Percentiles rank a stretch among this genome's conserved stretches.
phyloP scores from a whole-genome alignment of 331 rosid species.

The Quercus tomentella region DNA sequence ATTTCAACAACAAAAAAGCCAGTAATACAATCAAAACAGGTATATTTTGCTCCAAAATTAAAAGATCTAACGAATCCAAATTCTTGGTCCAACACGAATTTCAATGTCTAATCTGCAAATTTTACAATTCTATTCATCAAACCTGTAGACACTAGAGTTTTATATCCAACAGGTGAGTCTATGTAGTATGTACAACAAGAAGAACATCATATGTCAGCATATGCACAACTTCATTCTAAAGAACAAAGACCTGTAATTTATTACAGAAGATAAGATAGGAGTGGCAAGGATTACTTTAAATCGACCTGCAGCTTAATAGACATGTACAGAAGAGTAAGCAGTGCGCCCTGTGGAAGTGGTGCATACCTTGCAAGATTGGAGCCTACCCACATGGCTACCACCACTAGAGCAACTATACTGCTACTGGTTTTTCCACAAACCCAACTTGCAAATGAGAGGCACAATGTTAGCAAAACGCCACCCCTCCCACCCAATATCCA shows the following conservation, averaged over 20 bases:
- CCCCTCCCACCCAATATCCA: conserved; percentile 84
- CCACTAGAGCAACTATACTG: conserved; percentile 64
- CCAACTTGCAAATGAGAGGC: conserved; percentile 88
- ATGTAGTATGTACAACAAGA: background rate
- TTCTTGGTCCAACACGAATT: background rate
- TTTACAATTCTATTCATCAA: background rate
- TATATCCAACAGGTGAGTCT: background rate
- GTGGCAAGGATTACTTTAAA: conserved; percentile 10
- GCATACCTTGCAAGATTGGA: conserved; percentile 64
- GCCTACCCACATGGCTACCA: conserved; percentile 86
- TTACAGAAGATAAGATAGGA: conserved; percentile 1
- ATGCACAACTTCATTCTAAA: conserved; percentile 28
- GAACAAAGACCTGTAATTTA: background rate
- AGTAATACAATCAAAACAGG: background rate
- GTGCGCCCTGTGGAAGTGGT: conserved; percentile 89
- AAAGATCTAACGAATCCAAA: background rate
- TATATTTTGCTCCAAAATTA: background rate
- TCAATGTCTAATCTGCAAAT: background rate
- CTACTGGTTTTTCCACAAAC: conserved; percentile 89
- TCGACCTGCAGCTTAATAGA: conserved; percentile 76
- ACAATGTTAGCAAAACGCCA: conserved; percentile 71
- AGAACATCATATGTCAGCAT: background rate
- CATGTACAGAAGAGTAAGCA: conserved; percentile 87
- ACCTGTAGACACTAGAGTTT: background rate
- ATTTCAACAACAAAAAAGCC: background rate